Conservation (phyloP, 2,329 filamentous ascomycete species). For the Penicillium janthinellum region DNA sequence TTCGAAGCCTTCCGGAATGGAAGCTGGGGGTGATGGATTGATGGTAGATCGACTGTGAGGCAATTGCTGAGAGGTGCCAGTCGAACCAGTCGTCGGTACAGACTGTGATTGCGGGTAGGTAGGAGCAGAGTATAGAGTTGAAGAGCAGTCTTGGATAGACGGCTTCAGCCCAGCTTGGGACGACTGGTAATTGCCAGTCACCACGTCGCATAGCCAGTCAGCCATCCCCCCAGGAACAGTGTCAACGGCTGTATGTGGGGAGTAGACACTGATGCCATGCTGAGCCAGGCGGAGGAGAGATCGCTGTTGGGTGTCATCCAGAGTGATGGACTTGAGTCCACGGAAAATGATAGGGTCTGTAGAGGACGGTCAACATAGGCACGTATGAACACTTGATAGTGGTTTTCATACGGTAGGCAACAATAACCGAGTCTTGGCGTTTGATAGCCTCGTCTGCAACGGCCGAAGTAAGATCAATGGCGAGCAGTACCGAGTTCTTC, state of each 20-base stretch:
- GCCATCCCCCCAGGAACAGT: slow-evolving; percentile 82
- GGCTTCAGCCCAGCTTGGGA: slow-evolving; percentile 6
- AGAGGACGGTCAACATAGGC: background rate
- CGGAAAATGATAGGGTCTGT: slow-evolving; percentile 95
- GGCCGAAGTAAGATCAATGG: slow-evolving; percentile 85
- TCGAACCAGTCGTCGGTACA: slow-evolving; percentile 35
- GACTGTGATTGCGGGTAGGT: slow-evolving; percentile 39
- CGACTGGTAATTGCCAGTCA: slow-evolving; percentile 56
- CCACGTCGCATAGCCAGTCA: slow-evolving; percentile 89
- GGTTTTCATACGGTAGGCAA: slow-evolving; percentile 75
- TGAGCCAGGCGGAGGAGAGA: slow-evolving; percentile 80
- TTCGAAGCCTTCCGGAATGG: slow-evolving; percentile 42
- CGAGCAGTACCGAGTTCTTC: slow-evolving; percentile 72
- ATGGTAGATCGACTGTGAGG: slow-evolving; percentile 58
- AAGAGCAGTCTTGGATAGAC: slow-evolving; percentile 23
- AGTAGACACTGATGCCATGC: slow-evolving; percentile 91
- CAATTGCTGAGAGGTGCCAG: slow-evolving; percentile 28
- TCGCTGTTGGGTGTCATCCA: slow-evolving; percentile 81
- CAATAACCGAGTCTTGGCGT: slow-evolving; percentile 73
- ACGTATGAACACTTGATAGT: slow-evolving; percentile 1
- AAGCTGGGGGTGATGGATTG: slow-evolving; percentile 45
- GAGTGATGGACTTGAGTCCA: slow-evolving; percentile 83
- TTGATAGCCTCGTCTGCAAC: slow-evolving; percentile 89
- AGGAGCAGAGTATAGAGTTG: slow-evolving; percentile 43
- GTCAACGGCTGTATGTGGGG: slow-evolving; percentile 92